phyloP scores from a whole-genome alignment of 202 grass and related monocot genomes.

The Dendrocalamus latiflorus region DNA sequence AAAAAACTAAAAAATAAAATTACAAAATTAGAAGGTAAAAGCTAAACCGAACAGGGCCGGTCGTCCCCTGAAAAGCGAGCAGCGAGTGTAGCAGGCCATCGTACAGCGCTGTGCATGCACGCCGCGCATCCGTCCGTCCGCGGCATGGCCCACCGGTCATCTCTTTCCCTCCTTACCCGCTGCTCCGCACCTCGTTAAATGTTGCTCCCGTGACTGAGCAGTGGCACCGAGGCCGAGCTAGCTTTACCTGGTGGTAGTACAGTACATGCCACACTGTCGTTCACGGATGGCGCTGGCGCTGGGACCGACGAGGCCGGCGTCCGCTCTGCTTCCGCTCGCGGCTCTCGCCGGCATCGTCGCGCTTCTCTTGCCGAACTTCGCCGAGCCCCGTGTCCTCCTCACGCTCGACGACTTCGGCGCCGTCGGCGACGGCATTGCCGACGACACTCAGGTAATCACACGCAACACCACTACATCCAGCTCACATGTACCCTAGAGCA shows the following conservation, averaged over 20 bases:
- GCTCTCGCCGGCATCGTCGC: neutral
- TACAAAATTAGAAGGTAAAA: too few species aligned
- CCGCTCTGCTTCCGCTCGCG: neutral
- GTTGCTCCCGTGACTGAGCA: neutral
- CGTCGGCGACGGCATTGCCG: neutral
- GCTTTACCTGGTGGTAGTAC: neutral
- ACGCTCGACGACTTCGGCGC: conserved; percentile 48
- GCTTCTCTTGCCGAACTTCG: neutral
- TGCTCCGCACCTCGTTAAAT: neutral
- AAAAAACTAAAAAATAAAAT: too few species aligned
- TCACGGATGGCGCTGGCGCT: neutral
- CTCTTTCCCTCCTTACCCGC: neutral
- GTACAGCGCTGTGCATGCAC: neutral
- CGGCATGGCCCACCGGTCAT: neutral
- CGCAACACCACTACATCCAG: neutral
- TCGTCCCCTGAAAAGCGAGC: neutral
- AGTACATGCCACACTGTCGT: neutral
- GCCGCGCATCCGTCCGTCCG: neutral
- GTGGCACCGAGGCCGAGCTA: too few species aligned
- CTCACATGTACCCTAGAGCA: neutral
- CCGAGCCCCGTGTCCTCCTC: neutral
- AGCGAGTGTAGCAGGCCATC: neutral
- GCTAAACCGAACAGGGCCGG: too few species aligned
- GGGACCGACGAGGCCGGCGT: neutral
- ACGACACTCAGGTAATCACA: conserved; percentile 37